phyloP scores from a whole-genome alignment of 2,329 filamentous ascomycete genomes.

The Fusarium luffae region DNA sequence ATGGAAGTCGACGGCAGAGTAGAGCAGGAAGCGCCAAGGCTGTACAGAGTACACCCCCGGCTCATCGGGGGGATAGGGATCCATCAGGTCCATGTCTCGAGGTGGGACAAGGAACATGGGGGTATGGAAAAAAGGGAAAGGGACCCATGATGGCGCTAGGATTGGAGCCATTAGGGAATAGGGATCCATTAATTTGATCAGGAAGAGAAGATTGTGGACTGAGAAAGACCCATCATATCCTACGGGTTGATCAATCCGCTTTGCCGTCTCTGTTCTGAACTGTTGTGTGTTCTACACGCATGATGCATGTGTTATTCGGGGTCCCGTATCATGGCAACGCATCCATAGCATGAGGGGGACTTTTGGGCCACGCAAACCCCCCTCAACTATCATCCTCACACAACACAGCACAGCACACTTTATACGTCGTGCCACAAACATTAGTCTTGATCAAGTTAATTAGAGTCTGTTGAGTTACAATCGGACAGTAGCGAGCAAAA shows the following conservation, averaged over 20 bases:
- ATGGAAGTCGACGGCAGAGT: conserved; percentile 23
- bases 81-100: conserved; percentile 16
- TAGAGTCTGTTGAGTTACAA: conserved; percentile 16
- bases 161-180: conserved; percentile 24
- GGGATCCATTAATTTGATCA: conserved; percentile 23
- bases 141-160: conserved; percentile 33
- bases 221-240: conserved; percentile 3
- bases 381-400: conserved; percentile 10
- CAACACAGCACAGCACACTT: conserved; percentile 17
- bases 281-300: conserved; percentile 9
- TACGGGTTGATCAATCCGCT: conserved; percentile 33
- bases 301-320: conserved; percentile 29
- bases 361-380: conserved; percentile 22
- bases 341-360: background rate
- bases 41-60: conserved; percentile 20
- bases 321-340: conserved; percentile 29
- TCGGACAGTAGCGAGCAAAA: conserved; percentile 26
- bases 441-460: conserved; percentile 1
- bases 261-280: conserved; percentile 5
- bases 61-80: conserved; percentile 34
- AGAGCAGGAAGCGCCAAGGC: conserved; percentile 37
- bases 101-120: conserved; percentile 32
- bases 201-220: conserved; percentile 19
- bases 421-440: conserved; percentile 16
- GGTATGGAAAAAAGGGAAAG: conserved; percentile 3